Conservation (phyloP, 129 eudicot species). For the Artemisia tridentata region DNA sequence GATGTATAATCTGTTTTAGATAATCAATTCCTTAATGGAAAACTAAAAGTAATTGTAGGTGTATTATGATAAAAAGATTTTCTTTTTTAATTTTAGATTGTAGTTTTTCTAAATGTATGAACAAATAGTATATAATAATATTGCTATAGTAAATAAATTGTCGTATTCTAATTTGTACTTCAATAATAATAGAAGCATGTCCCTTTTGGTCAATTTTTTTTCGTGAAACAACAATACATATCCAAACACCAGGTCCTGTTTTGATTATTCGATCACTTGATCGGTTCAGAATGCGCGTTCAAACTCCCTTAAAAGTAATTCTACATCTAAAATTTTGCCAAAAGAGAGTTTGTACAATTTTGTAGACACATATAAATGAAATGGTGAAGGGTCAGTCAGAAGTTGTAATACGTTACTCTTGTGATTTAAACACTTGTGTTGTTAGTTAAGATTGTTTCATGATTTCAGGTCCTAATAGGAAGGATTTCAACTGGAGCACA, state of each 20-base stretch:
- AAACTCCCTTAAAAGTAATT: background rate
- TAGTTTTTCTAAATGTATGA: background rate
- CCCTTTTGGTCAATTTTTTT: background rate
- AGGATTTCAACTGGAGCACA: constrained; percentile 96
- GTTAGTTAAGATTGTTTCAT: background rate
- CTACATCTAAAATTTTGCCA: background rate
- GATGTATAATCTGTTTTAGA: too few relatives aligned
- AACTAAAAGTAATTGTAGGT: too few relatives aligned
- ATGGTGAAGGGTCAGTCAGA: background rate
- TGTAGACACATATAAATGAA: background rate
- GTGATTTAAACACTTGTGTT: background rate
- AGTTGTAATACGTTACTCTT: background rate
- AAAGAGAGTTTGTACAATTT: background rate
- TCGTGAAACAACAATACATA: background rate
- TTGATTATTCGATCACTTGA: background rate
- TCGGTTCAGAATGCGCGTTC: background rate
- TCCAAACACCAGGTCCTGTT: background rate
- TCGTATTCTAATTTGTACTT: background rate
- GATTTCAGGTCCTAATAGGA: constrained; percentile 67
- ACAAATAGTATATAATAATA: background rate
- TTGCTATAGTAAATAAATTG: background rate
- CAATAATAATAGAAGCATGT: background rate
- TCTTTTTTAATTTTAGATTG: background rate
- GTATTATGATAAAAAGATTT: background rate
- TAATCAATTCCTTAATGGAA: too few relatives aligned